A percentile compares a stretch with the other conserved stretches of the same genome.
Conservation (phyloP, 768 basidiomycete species). For the Porphyrellus cyaneotinctus region DNA sequence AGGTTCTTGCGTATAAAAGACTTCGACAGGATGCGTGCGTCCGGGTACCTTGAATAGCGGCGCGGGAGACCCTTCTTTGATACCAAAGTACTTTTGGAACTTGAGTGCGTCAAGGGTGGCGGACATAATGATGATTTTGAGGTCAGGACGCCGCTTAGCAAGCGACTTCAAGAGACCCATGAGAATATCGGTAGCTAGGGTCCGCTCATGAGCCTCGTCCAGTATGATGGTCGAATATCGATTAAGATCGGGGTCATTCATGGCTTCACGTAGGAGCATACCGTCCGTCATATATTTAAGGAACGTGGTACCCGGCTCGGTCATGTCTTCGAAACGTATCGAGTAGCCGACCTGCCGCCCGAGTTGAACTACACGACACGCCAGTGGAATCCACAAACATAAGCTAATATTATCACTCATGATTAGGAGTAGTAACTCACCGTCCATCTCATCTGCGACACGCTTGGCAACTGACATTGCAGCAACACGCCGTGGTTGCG, state of each 20-base stretch:
- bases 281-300: slow-evolving; percentile 99
- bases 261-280: slow-evolving; percentile 97
- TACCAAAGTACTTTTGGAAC: slow-evolving; percentile 90
- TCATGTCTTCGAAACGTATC: slow-evolving; percentile 91
- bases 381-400: slow-evolving; percentile 2
- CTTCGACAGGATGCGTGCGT: slow-evolving; percentile 92
- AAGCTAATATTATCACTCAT: neutral
- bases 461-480: slow-evolving; percentile 98
- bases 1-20: slow-evolving; percentile 89
- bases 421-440: slow-evolving; percentile 41
- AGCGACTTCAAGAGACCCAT: slow-evolving; percentile 94
- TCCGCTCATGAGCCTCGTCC: slow-evolving; percentile 98
- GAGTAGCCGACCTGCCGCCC: slow-evolving; percentile 97
- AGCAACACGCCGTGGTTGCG: slow-evolving; percentile 93
- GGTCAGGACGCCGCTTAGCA: slow-evolving; percentile 73
- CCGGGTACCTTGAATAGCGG: slow-evolving; percentile 91
- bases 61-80: slow-evolving; percentile 42
- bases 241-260: slow-evolving; percentile 87
- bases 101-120: slow-evolving; percentile 96
- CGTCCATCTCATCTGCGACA: slow-evolving; percentile 99
- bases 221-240: slow-evolving; percentile 98
- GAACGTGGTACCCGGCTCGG: slow-evolving; percentile 86
- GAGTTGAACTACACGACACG: slow-evolving; percentile 64
- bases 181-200: slow-evolving; percentile 94
- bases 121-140: slow-evolving; percentile 98